Evolutionary conservation across 192 early-diverging fungal genomes (phyloP), one percentile per base, ranked within the genome.

Genomic region (Lobosporangium transversale): DNA sequence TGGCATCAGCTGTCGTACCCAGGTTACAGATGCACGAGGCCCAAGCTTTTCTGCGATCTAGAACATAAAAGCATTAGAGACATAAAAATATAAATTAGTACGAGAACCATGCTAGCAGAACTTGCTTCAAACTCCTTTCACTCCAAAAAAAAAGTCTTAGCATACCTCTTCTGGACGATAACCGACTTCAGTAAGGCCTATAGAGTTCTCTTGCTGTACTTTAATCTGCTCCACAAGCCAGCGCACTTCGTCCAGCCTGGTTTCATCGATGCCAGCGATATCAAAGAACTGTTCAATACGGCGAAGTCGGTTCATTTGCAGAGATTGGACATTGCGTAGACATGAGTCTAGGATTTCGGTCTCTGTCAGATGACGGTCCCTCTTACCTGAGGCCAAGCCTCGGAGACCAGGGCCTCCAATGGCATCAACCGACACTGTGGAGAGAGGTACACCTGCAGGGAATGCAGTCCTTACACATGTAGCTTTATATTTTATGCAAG

Each of bases 401-500:
- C 71, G 49, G 0, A 66, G 53, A 20, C 63, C 55, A 8, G 54
- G 53, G 4, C 50, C 44, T 5, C 70, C 70, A 47, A 67, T 57
- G n/a, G 73, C 58, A 20, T 76, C 73, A 9, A 62, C 35, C 18
- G 73, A 67, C 1, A 67, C 73, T 7, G 64, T 66, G 9, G 73
- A 76, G 20, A 67, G 62, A 7, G 64, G 73, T 0, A 43, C 58
- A 1, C 73, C 73, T 0, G 73, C 64, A 3, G 73, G 73, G 48
- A 67, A 55, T 3, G 53, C 58, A 2, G 73, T 76, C 1, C 73
- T 42, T 7, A 67, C 45, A 51, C 73, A 76, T 17, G 64, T 66
- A 0, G 73, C 73, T 26, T 76, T 76, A 54, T 76, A 76, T 36
- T 76, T 76, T 40, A 67, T 57, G 36, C 73, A 76, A 1, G 73